These are phyloP conservation scores for Scutellospora calospora DNA, from an alignment of 371 early-diverging fungal species.

Conservation along the genomic window DNA sequence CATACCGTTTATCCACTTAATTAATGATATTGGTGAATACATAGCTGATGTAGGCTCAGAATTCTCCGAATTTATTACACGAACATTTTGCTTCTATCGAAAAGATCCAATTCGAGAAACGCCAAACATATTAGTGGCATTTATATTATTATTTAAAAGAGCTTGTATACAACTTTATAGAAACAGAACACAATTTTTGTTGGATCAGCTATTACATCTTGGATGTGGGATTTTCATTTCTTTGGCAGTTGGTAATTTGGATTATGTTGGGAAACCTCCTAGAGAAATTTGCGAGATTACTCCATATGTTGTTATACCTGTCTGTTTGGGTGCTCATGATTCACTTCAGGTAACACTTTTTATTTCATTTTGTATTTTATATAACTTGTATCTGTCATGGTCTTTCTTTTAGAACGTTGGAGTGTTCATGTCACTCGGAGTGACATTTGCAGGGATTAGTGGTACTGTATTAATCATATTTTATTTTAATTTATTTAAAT, in stretches of 20 bases:
- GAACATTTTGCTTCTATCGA: background rate
- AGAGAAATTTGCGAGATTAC: slow-evolving; percentile 53
- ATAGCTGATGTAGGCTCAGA: background rate
- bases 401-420: slow-evolving; percentile 39
- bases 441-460: slow-evolving; percentile 55
- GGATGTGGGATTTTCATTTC: slow-evolving; percentile 59
- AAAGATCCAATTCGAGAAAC: slow-evolving; percentile 57
- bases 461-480: background rate
- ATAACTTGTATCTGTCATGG: background rate
- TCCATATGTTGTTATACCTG: slow-evolving; percentile 38
- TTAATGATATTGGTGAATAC: background rate
- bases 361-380: background rate
- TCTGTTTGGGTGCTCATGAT: slow-evolving; percentile 46
- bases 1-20: background rate
- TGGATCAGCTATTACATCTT: slow-evolving; percentile 63
- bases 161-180: slow-evolving; percentile 61
- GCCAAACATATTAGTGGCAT: slow-evolving; percentile 50
- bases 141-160: slow-evolving; percentile 53
- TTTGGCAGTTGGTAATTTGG: slow-evolving; percentile 44
- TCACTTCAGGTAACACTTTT: slow-evolving; percentile 43
- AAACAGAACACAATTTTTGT: slow-evolving; percentile 53
- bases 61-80: background rate
- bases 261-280: slow-evolving; percentile 58
- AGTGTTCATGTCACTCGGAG: slow-evolving; percentile 54
- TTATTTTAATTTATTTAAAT: background rate